Evolutionary conservation across 2,329 filamentous ascomycete genomes (phyloP).

Genomic region (Verticillium longisporum): DNA sequence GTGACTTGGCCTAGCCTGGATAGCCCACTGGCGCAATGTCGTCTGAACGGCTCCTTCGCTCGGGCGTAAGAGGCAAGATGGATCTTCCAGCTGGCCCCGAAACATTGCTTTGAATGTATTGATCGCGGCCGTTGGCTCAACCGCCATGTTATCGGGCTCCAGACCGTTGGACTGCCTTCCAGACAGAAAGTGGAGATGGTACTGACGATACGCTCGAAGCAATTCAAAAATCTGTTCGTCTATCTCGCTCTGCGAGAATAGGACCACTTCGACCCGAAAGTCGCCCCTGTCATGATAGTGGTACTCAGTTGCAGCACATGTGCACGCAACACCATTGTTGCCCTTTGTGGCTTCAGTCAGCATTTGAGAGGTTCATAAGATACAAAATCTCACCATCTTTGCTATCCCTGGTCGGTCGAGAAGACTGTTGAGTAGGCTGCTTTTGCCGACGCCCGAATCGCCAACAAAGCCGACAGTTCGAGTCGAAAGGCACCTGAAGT

Average conservation of each 20-base stretch:
- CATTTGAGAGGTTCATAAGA: background rate
- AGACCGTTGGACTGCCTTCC: too few species aligned
- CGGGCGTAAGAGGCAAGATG: conserved; percentile 7
- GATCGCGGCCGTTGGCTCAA: conserved; percentile 24
- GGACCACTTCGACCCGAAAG: too few species aligned
- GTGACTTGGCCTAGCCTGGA: conserved; percentile 5
- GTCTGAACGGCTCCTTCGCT: conserved; percentile 10
- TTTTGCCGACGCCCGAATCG: conserved; percentile 42
- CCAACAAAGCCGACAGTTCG: conserved; percentile 39
- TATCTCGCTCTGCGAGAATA: too few species aligned
- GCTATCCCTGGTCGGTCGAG: conserved; percentile 32
- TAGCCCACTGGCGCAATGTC: conserved; percentile 17
- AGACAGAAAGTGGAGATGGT: too few species aligned
- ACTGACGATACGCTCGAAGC: too few species aligned
- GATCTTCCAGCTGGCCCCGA: conserved; percentile 11
- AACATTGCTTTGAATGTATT: conserved; percentile 32
- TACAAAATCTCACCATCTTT: conserved; percentile 27
- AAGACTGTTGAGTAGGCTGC: conserved; percentile 41
- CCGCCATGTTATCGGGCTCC: conserved; percentile 15
- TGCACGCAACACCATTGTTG: conserved; percentile 35
- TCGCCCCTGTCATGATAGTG: conserved; percentile 22
- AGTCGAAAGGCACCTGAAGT: conserved; percentile 28
- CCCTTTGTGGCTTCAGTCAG: conserved; percentile 23
- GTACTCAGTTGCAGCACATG: conserved; percentile 40
- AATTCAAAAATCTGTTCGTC: too few species aligned